Conservation (phyloP, 768 basidiomycete genomes). For the Panaeolus papilionaceus region DNA sequence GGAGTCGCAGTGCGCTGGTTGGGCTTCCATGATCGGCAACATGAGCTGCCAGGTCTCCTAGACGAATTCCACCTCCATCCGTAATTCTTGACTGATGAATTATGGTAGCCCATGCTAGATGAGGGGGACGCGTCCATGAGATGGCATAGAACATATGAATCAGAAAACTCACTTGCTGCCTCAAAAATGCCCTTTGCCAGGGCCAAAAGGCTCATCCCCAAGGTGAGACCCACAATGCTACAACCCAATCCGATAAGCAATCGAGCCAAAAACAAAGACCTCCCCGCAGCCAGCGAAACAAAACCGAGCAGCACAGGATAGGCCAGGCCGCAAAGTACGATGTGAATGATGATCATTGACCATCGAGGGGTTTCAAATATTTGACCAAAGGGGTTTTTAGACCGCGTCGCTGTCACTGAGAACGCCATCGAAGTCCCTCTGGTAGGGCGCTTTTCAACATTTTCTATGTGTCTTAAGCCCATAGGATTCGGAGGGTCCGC, state of each 20-base stretch:
- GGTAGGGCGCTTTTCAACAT: background rate
- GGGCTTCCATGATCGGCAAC: slow-evolving; percentile 37
- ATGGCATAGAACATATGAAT: background rate
- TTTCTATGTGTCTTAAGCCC: background rate
- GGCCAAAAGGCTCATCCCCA: slow-evolving; percentile 38
- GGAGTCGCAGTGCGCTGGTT: slow-evolving; percentile 37
- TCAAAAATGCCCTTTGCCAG: slow-evolving; percentile 38
- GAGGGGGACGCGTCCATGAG: background rate
- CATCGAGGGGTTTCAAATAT: slow-evolving; percentile 41
- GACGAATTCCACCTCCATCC: slow-evolving; percentile 37
- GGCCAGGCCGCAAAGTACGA: slow-evolving; percentile 34
- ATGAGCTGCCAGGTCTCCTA: slow-evolving; percentile 43
- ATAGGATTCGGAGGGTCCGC: background rate
- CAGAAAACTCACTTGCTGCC: slow-evolving; percentile 37
- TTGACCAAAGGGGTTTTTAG: slow-evolving; percentile 32
- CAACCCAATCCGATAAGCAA: slow-evolving; percentile 39
- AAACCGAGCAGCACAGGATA: slow-evolving; percentile 40
- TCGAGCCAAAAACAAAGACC: slow-evolving; percentile 44
- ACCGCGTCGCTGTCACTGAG: background rate
- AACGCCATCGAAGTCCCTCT: background rate
- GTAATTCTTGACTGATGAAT: slow-evolving; percentile 45
- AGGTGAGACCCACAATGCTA: slow-evolving; percentile 36
- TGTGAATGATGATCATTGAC: slow-evolving; percentile 34
- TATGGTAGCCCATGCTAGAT: slow-evolving; percentile 49
- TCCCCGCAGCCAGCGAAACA: slow-evolving; percentile 32